These are phyloP conservation scores for Solidago caesia DNA, from an alignment of 129 eudicot species.

Conservation along the genomic window DNA sequence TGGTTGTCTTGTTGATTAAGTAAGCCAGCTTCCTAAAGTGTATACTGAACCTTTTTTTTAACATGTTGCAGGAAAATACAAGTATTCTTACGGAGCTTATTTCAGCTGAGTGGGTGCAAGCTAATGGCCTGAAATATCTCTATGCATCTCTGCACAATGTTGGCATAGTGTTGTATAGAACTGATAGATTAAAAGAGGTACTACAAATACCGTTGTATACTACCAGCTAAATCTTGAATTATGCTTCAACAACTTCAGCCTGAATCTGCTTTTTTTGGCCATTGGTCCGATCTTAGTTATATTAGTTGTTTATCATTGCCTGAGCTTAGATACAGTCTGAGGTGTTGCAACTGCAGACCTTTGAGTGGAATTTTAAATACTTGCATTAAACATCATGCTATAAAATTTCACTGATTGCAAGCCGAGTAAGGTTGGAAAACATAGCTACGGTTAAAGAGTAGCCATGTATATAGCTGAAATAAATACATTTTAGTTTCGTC, in stretches of 20 bases:
- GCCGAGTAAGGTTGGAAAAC: background rate
- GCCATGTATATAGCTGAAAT: background rate
- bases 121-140: slow-evolving; percentile 58
- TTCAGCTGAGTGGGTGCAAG: slow-evolving; percentile 54
- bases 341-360: slow-evolving; percentile 11
- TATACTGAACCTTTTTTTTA: slow-evolving; percentile 18
- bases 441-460: background rate
- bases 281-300: slow-evolving; percentile 6
- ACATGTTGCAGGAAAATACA: slow-evolving; percentile 51
- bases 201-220: slow-evolving; percentile 17
- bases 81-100: slow-evolving; percentile 49
- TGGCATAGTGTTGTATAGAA: slow-evolving; percentile 59
- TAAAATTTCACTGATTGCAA: background rate
- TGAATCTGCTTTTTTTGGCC: background rate
- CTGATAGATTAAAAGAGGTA: slow-evolving; percentile 68
- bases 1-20: slow-evolving; percentile 9
- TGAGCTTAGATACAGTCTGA: background rate
- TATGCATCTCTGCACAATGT: slow-evolving; percentile 65
- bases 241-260: slow-evolving; percentile 3
- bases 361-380: slow-evolving; percentile 5
- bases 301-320: background rate
- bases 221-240: background rate
- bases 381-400: background rate
- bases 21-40: background rate
- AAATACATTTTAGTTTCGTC: background rate